Percentiles rank a stretch among this genome's conserved stretches.
Conservation (phyloP, 805 yeast species). For the Priceomyces carsonii region DNA sequence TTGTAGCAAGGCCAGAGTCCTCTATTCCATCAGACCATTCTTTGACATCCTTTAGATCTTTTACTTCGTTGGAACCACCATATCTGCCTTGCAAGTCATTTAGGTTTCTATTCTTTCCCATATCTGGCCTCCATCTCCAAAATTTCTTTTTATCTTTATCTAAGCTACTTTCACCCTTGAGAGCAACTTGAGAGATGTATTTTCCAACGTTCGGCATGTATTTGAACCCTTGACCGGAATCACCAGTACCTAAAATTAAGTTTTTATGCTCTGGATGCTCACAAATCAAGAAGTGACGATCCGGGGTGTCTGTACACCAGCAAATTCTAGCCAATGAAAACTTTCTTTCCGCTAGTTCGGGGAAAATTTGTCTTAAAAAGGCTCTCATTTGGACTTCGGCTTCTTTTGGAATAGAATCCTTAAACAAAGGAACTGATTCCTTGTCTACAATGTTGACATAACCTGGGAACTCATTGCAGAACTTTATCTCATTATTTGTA, state of each 20-base stretch:
- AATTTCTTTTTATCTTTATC: conserved; percentile 16
- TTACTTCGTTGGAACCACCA: conserved; percentile 8
- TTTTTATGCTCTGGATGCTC: conserved; percentile 28
- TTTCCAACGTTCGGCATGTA: conserved; percentile 36
- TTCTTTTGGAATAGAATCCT: conserved; percentile 32
- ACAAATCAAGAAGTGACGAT: conserved; percentile 34
- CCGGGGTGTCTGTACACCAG: conserved; percentile 38
- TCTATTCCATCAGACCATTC: conserved; percentile 7
- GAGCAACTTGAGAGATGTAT: conserved; percentile 48
- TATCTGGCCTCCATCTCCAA: conserved; percentile 10
- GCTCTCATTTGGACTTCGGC: conserved; percentile 25
- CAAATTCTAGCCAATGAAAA: conserved; percentile 15
- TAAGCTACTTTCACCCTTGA: conserved; percentile 27
- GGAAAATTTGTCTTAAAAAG: conserved; percentile 32
- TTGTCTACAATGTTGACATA: conserved; percentile 7
- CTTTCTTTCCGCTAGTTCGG: conserved; percentile 36
- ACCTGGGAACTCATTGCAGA: conserved; percentile 8
- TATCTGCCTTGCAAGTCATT: conserved; percentile 6
- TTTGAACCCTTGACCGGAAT: conserved; percentile 40
- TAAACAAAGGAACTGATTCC: conserved; percentile 31
- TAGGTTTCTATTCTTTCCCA: conserved; percentile 5
- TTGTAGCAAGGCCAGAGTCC: not conserved
- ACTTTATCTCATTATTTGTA: conserved; percentile 7
- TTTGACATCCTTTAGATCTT: conserved; percentile 6
- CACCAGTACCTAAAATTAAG: conserved; percentile 36